Conservation (phyloP, 257 asterid species). For the Solanum gracilifrons region DNA sequence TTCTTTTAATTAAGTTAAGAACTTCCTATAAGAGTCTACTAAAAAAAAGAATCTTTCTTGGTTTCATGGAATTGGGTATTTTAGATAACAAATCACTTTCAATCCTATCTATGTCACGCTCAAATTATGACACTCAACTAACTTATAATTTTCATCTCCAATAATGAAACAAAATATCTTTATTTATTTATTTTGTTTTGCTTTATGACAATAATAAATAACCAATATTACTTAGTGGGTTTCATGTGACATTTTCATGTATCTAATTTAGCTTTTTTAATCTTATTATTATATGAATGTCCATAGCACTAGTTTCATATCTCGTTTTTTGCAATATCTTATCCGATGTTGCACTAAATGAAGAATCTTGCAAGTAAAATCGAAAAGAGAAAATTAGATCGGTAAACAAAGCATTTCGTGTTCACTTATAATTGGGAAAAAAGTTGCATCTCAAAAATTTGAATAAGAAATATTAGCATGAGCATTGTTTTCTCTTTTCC, state of each 20-base stretch:
- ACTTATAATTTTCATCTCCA: neutral
- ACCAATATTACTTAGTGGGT: neutral
- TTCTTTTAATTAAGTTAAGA: neutral
- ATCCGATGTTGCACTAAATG: neutral
- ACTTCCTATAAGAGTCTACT: neutral
- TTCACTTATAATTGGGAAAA: neutral
- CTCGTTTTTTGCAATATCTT: neutral
- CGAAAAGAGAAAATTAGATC: neutral
- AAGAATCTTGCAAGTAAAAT: neutral
- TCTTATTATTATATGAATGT: neutral
- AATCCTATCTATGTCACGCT: neutral
- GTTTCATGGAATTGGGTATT: neutral
- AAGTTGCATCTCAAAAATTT: neutral
- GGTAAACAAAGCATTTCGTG: neutral
- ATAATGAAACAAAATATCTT: neutral
- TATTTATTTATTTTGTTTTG: neutral
- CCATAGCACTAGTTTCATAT: neutral
- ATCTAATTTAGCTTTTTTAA: neutral
- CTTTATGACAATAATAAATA: neutral
- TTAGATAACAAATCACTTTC: neutral
- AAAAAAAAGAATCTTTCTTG: neutral
- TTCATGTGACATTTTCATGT: neutral
- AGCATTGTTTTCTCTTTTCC: neutral
- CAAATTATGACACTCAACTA: neutral
- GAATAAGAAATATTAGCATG: neutral